Evolutionary conservation across 345 rosid species (phyloP).

Genomic region (Syzygium oleosum): DNA sequence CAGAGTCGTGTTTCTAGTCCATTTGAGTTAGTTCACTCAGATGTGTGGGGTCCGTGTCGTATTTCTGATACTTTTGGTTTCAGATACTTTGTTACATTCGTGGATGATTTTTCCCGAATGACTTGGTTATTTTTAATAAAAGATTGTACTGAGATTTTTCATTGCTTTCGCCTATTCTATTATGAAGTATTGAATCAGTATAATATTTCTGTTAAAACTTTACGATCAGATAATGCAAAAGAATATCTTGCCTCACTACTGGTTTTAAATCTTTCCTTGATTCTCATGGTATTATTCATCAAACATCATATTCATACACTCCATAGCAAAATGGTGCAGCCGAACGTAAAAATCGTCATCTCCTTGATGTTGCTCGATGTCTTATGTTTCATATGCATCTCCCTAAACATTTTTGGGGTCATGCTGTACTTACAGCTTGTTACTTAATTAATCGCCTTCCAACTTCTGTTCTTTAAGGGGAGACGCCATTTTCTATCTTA

Average conservation of each 20-base stretch:
- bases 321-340: too few species aligned
- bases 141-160: neutral
- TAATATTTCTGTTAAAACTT: too few species aligned
- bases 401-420: fast-evolving
- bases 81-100: neutral
- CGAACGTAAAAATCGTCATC: too few species aligned
- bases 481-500: neutral
- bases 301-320: too few species aligned
- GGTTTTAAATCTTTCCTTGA: too few species aligned
- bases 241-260: too few species aligned
- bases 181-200: too few species aligned
- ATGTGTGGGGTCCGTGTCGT: neutral
- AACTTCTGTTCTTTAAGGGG: fast-evolving
- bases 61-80: fast-evolving
- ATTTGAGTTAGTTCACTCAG: neutral
- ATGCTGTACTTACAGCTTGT: neutral
- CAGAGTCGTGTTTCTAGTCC: neutral
- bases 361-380: neutral
- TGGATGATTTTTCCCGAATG: neutral
- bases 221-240: too few species aligned
- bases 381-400: neutral
- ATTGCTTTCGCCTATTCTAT: too few species aligned
- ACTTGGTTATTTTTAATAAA: neutral
- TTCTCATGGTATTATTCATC: too few species aligned
- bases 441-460: neutral